Percentiles rank a stretch among this genome's conserved stretches.
These are phyloP conservation scores for Candida coquimbonensis DNA, from an alignment of 805 yeast genomes.

Conservation along the genomic window DNA sequence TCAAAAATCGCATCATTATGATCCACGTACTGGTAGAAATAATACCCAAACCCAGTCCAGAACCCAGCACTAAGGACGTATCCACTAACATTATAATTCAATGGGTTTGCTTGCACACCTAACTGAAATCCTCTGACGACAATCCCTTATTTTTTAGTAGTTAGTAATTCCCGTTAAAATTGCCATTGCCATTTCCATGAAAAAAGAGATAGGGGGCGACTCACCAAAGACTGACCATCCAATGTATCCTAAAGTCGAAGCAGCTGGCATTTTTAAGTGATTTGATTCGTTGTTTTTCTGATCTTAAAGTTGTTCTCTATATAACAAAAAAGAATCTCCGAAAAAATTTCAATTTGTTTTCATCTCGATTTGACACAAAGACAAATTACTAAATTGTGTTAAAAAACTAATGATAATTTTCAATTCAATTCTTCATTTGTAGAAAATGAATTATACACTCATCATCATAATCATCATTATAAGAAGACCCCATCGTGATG, in stretches of 20 bases:
- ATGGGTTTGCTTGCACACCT: conserved; percentile 36
- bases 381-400: neutral
- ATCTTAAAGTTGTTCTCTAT: neutral
- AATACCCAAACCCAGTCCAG: conserved; percentile 37
- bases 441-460: too few species aligned
- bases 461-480: too few species aligned
- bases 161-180: too few species aligned
- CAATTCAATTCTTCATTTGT: too few species aligned
- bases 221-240: conserved; percentile 35
- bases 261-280: conserved; percentile 12
- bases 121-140: conserved; percentile 38
- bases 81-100: conserved; percentile 31
- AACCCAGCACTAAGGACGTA: conserved; percentile 37
- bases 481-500: too few species aligned
- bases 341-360: too few species aligned
- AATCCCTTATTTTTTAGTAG: conserved; percentile 23
- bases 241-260: conserved; percentile 23
- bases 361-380: neutral
- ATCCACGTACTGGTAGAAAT: conserved; percentile 31
- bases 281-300: neutral
- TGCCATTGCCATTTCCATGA: too few species aligned
- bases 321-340: neutral
- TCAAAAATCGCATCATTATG: conserved; percentile 32
- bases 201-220: conserved; percentile 5
- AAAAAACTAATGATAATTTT: too few species aligned